These are phyloP conservation scores for Suhomyces anneliseae DNA, from an alignment of 1,139 yeast species.

Conservation along the genomic window DNA sequence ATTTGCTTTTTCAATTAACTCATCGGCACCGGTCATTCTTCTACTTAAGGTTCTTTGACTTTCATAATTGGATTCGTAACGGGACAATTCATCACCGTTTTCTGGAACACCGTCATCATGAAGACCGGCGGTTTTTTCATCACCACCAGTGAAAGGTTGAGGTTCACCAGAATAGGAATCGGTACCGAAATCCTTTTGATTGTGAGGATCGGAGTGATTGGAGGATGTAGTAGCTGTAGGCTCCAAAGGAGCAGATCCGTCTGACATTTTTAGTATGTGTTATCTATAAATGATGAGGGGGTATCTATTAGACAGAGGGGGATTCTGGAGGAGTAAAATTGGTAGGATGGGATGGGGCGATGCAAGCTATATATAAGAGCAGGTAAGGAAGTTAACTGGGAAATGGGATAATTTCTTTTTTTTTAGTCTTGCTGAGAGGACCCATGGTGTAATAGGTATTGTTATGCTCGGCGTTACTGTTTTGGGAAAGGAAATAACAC, in stretches of 20 bases:
- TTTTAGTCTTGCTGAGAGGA: neutral
- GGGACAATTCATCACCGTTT: slow-evolving; percentile 27
- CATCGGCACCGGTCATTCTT: slow-evolving; percentile 28
- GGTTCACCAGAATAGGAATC: slow-evolving; percentile 17
- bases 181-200: slow-evolving; percentile 9
- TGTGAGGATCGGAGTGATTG: slow-evolving; percentile 5
- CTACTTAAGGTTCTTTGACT: slow-evolving; percentile 28
- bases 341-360: neutral
- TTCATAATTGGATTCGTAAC: slow-evolving; percentile 28
- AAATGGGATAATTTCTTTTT: neutral
- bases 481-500: neutral
- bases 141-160: slow-evolving; percentile 17
- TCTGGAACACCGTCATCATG: slow-evolving; percentile 4
- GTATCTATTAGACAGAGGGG: too few relatives aligned
- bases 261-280: neutral
- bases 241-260: slow-evolving; percentile 2
- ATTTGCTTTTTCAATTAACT: slow-evolving; percentile 28
- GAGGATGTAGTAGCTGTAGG: slow-evolving; percentile 6
- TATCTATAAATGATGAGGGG: too few relatives aligned
- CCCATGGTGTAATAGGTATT: too few relatives aligned
- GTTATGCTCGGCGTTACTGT: slow-evolving; percentile 2
- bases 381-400: neutral
- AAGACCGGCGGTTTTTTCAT: slow-evolving; percentile 10
- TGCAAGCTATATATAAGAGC: neutral
- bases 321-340: neutral